Base-by-base conservation (phyloP, 768 basidiomycete species). In the Daedaleopsis nitida region DNA sequence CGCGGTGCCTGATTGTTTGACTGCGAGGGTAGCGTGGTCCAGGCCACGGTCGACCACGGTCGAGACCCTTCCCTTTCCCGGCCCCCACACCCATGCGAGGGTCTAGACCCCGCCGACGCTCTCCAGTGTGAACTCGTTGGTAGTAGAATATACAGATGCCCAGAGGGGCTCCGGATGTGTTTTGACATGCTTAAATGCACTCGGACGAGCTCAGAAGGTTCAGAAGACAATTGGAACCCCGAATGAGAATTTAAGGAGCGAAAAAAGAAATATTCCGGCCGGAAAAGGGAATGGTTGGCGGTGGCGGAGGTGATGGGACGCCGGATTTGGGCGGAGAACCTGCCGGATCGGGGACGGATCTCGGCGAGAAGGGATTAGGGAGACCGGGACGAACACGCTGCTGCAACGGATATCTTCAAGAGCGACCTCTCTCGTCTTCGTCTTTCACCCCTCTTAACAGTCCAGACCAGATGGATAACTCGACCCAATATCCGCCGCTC, bases 381-480 rank as follows among this genome's bases (percentile, higher is more conserved):
- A 35, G 32, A 1, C 32, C 51, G 51, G 51, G 51, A 52, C 51
- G 55, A 21, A n/a, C 14, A 17, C 24, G 24, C 21, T 16, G 47
- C 11, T 13, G 21, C 9, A 27, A 14, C 1, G 52, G 60, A 56
- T 52, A 49, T 27, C 42, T 52, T 52, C 21, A 47, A 43, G 52
- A 60, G 52, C 55, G 14, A 45, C 51, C 38, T 62, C 47, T 3
- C 16, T 42, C 37, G 32, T n/a, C 32, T 37, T 55, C 53, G 48
- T 59, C 55, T 57, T 49, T 52, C 38, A 47, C 42, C 57, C 63
- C 59, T 60, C 53, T 43, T 64, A 59, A 59, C 62, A 59, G 58
- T 57, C 61, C 61, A 57, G 57, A 55, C 56, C 61, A 56, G 47
- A 71, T 71, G 71, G 71, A 71, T 63, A 68, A 67, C 63, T 58